Conservation (phyloP, 225 moss, liverwort and hornwort genomes). For the Sphagnum tenellum region DNA sequence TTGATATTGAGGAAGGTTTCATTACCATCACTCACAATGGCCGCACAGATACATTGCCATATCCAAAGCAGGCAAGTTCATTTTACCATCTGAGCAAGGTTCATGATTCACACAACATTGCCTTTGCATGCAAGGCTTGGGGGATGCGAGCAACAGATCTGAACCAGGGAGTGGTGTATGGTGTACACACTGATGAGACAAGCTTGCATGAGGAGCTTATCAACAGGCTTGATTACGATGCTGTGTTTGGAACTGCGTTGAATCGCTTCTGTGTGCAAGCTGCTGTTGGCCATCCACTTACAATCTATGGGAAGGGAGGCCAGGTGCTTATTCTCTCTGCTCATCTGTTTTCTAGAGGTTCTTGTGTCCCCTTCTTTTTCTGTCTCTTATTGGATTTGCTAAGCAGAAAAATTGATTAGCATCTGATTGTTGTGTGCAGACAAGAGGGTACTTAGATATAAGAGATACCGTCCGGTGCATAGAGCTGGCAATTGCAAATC, state of each 20-base stretch:
- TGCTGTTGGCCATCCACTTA: conserved; percentile 87
- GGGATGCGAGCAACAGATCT: conserved; percentile 83
- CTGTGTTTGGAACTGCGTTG: conserved; percentile 85
- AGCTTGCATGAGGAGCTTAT: conserved; percentile 76
- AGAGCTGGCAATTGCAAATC: conserved; percentile 79
- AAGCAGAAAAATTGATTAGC: not conserved
- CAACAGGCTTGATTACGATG: conserved; percentile 92
- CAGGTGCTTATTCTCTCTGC: conserved; percentile 28
- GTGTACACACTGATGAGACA: conserved; percentile 85
- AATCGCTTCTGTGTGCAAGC: conserved; percentile 97
- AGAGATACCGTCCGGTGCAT: conserved; percentile 92
- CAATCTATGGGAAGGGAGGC: conserved; percentile 92
- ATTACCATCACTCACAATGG: conserved; percentile 90
- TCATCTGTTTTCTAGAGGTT: not conserved
- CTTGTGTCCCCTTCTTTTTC: no score
- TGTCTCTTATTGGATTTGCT: no score
- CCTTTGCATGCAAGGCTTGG: conserved; percentile 94
- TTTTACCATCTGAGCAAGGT: conserved; percentile 98
- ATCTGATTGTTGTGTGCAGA: conserved; percentile 21
- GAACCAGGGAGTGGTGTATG: conserved; percentile 95
- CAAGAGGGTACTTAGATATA: conserved; percentile 94
- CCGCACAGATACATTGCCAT: conserved; percentile 85
- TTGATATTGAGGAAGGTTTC: conserved; percentile 96
- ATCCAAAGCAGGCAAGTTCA: conserved; percentile 78
- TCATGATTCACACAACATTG: conserved; percentile 86